Evolutionary conservation across 106 monocot genomes (phyloP), one percentile per base, ranked within the genome.

Genomic region (Narthecium ossifragum): DNA sequence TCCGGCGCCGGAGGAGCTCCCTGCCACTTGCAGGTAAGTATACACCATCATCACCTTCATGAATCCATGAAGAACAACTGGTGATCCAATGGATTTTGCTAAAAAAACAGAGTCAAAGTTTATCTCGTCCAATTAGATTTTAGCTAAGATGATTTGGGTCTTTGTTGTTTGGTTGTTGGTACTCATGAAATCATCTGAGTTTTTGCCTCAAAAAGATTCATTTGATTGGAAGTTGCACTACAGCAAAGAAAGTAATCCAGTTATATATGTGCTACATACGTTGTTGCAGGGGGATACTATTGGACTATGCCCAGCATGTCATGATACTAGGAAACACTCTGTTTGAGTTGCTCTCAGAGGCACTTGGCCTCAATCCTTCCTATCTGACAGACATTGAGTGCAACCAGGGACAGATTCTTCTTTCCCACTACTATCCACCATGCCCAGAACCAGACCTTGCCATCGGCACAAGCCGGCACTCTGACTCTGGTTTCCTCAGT

Each of bases 1-100:
- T 0, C 70, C 78, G 0, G 25, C 15, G 3, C 26, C 68, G 1
- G 66, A 74, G 14, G 83, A 83, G 17, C 5, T 83, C 18, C 78
- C 83, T 6, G 17, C 18, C 0, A 41, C 60, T 34, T 78, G 73
- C 74, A 73, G 78, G 83, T 51, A 48, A 47, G 4, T n/a, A n/a
- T n/a, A n/a, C n/a, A n/a, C n/a, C n/a, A n/a, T n/a, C n/a, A n/a
- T n/a, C n/a, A n/a, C n/a, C n/a, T n/a, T n/a, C n/a, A n/a, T n/a
- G n/a, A n/a, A n/a, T n/a, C n/a, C n/a, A n/a, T n/a, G n/a, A n/a
- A n/a, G n/a, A n/a, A n/a, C n/a, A n/a, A n/a, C n/a, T n/a, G n/a
- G n/a, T n/a, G n/a, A n/a, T n/a, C n/a, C n/a, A n/a, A n/a, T n/a
- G n/a, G n/a, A n/a, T n/a, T n/a, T n/a, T n/a, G n/a, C n/a, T n/a